Conservation (phyloP, 108 stramenopile genomes). For the Skeletonema tropicum region DNA sequence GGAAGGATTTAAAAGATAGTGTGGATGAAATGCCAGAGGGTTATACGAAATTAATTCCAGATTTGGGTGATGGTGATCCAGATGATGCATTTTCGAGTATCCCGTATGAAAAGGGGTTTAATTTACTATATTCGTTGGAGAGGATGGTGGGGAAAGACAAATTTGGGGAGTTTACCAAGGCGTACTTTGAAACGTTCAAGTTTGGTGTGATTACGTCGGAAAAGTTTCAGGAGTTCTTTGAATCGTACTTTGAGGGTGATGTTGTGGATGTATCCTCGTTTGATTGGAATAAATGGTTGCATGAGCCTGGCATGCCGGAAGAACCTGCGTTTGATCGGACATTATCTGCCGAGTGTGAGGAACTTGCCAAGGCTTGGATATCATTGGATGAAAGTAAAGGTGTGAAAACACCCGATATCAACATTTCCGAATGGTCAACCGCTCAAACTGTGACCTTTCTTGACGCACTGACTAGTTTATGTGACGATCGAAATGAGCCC, state of each 20-base stretch:
- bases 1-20: conserved; percentile 65
- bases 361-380: conserved; percentile 78
- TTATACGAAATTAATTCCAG: conserved; percentile 79
- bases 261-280: conserved; percentile 40
- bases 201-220: conserved; percentile 74
- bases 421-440: conserved; percentile 81
- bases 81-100: conserved; percentile 94
- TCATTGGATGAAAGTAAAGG: conserved; percentile 42
- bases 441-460: conserved; percentile 88
- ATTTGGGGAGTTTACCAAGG: conserved; percentile 89
- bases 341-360: conserved; percentile 68
- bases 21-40: conserved; percentile 62
- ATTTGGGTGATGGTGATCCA: conserved; percentile 90
- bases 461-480: conserved; percentile 58
- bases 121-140: conserved; percentile 87
- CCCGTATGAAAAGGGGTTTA: conserved; percentile 90
- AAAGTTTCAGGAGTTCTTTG: conserved; percentile 80
- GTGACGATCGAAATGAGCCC: conserved; percentile 36
- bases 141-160: conserved; percentile 71
- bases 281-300: conserved; percentile 91
- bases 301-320: conserved; percentile 85
- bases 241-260: conserved; percentile 56
- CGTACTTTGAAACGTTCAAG: conserved; percentile 84
- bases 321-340: conserved; percentile 79
- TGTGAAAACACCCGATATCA: conserved; percentile 31